A percentile compares a stretch with the other conserved stretches of the same genome.
These are phyloP conservation scores for Yamadazyma dendronema DNA, from an alignment of 1,139 yeast species.

Conservation along the genomic window DNA sequence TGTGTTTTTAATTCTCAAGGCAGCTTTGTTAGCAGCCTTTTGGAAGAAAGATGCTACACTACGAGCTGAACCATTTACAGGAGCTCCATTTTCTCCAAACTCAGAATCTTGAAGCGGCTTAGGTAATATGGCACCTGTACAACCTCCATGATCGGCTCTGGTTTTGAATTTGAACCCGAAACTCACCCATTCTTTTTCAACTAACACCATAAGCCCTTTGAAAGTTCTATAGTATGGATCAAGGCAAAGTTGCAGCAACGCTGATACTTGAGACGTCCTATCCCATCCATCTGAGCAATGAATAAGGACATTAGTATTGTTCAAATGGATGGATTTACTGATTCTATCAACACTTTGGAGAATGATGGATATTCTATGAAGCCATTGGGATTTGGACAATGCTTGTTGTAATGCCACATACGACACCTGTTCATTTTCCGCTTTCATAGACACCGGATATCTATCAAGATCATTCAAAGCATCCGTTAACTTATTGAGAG, in stretches of 20 bases:
- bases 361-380: constrained; percentile 65
- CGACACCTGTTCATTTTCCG: constrained; percentile 16
- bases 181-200: constrained; percentile 94
- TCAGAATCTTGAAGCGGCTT: constrained; percentile 17
- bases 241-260: constrained; percentile 79
- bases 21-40: constrained; percentile 36
- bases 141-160: constrained; percentile 71
- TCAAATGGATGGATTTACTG: constrained; percentile 74
- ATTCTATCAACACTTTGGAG: constrained; percentile 77
- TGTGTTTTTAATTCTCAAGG: constrained; percentile 35
- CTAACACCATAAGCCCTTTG: constrained; percentile 78
- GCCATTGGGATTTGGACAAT: constrained; percentile 75
- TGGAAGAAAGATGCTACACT: constrained; percentile 31
- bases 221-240: constrained; percentile 89
- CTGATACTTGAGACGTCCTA: constrained; percentile 85
- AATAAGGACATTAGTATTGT: constrained; percentile 77
- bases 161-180: constrained; percentile 91
- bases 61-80: constrained; percentile 11
- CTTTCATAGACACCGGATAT: constrained; percentile 25
- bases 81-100: constrained; percentile 11
- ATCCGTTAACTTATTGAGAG: constrained; percentile 61
- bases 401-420: constrained; percentile 37
- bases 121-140: constrained; percentile 39
- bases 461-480: constrained; percentile 70
- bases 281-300: constrained; percentile 99